Conservation (phyloP, 192 early-diverging fungal species). For the Allomyces macrogynus region DNA sequence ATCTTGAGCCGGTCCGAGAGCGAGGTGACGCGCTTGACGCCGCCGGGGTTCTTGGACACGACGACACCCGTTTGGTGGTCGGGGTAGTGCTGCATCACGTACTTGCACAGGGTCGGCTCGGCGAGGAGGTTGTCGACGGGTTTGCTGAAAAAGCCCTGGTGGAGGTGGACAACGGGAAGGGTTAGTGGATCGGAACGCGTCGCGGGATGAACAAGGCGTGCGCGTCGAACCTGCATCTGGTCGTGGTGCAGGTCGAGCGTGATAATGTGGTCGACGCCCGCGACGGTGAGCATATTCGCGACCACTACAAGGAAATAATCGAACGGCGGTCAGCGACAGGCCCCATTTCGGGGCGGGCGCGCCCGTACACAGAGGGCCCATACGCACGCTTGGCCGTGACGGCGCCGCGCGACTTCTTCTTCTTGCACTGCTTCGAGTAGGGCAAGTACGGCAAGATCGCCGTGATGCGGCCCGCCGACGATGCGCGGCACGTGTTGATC, state of each 20-base stretch:
- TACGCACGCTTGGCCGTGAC: slow-evolving; percentile 64
- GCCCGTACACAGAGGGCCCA: no score
- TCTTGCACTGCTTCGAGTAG: slow-evolving; percentile 95
- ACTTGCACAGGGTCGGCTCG: slow-evolving; percentile 72
- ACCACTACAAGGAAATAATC: no score
- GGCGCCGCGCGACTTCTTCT: slow-evolving; percentile 89
- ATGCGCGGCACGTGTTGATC: slow-evolving; percentile 83
- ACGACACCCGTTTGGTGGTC: slow-evolving; percentile 45
- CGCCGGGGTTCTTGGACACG: slow-evolving; percentile 87
- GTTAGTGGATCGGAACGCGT: no score
- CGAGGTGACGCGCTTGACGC: slow-evolving; percentile 84
- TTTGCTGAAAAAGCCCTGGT: slow-evolving; percentile 69
- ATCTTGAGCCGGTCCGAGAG: slow-evolving; percentile 82
- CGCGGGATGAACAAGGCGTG: no score
- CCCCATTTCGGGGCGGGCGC: no score
- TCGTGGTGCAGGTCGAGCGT: slow-evolving; percentile 93
- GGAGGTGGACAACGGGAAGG: no score
- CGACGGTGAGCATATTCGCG: slow-evolving; percentile 66
- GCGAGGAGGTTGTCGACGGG: slow-evolving; percentile 89
- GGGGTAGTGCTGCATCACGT: slow-evolving; percentile 57
- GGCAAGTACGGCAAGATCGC: slow-evolving; percentile 95
- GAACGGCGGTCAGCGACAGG: no score
- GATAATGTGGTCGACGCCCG: slow-evolving; percentile 94
- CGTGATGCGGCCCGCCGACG: slow-evolving; percentile 80
- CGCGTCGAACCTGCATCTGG: slow-evolving; percentile 42